A percentile compares a stretch with the other conserved stretches of the same genome.
Evolutionary conservation across 192 early-diverging fungal species (phyloP).

Genomic region (Rhizophagus sp.): DNA sequence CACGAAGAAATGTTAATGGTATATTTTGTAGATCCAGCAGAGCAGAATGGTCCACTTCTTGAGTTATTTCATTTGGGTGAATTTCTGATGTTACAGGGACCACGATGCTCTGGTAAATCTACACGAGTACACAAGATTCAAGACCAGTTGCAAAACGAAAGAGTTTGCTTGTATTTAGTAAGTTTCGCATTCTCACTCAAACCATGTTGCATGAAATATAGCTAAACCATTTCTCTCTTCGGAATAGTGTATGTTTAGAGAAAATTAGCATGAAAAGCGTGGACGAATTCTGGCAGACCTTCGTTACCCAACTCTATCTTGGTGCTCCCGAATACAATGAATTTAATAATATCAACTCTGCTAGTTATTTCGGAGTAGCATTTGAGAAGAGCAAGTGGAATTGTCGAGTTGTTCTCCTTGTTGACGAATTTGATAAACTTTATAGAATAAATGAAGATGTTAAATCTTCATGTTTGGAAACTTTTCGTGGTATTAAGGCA

Average conservation of each 20-base stretch:
- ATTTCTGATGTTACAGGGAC: conserved; percentile 19
- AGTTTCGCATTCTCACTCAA: background rate
- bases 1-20: no score
- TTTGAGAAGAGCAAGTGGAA: no score
- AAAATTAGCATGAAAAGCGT: conserved; percentile 12
- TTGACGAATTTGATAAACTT: no score
- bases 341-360: conserved; percentile 3
- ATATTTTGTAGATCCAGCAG: no score
- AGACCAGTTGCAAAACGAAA: conserved; percentile 27
- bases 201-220: background rate
- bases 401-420: conserved; percentile 13
- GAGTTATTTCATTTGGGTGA: no score
- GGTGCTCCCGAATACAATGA: background rate
- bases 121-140: conserved; percentile 26
- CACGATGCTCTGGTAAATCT: conserved; percentile 33
- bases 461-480: no score
- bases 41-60: no score
- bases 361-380: no score
- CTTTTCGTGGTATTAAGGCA: conserved; percentile 26
- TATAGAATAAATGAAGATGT: conserved; percentile 14
- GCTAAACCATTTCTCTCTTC: background rate
- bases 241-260: conserved; percentile 27
- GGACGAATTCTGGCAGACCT: conserved; percentile 24
- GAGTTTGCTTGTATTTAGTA: conserved; percentile 33
- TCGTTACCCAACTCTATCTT: background rate